Conservation (phyloP, 2,329 filamentous ascomycete genomes). For the Cercospora nicotianae region DNA sequence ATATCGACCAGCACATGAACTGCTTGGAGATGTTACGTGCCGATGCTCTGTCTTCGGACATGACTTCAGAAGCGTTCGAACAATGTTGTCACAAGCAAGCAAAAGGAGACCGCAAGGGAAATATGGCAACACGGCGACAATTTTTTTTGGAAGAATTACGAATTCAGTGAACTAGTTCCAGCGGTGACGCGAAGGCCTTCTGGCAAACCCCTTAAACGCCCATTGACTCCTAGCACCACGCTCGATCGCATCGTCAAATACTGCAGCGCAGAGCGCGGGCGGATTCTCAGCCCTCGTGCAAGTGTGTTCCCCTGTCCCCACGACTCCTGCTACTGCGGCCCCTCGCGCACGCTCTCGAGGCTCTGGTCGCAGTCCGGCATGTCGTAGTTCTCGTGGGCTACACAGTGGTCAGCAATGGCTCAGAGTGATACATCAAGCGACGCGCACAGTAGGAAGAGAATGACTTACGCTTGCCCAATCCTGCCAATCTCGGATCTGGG, state of each 20-base stretch:
- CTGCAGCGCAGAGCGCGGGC: not conserved
- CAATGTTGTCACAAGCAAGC: not conserved
- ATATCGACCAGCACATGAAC: not conserved
- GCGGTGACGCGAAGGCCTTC: not conserved
- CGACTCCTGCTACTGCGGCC: not conserved
- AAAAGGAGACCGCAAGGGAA: not conserved
- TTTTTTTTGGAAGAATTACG: not conserved
- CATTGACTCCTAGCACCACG: not conserved
- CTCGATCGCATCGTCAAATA: not conserved
- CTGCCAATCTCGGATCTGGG: not conserved
- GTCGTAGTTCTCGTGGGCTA: constrained; percentile 2
- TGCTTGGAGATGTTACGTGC: not conserved
- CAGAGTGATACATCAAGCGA: not conserved
- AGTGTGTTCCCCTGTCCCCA: not conserved
- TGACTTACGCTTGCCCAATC: not conserved
- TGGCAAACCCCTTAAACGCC: not conserved
- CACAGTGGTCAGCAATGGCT: not conserved
- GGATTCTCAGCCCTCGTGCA: not conserved
- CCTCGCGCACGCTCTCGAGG: not conserved
- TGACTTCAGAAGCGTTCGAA: not conserved
- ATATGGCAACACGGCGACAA: not conserved
- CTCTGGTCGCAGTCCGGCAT: not conserved
- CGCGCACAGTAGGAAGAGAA: not conserved
- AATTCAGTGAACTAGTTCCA: not conserved
- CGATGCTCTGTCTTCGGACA: not conserved